Conservation (phyloP, 495 filamentous ascomycete genomes). For the Achaetomiella virescens region DNA sequence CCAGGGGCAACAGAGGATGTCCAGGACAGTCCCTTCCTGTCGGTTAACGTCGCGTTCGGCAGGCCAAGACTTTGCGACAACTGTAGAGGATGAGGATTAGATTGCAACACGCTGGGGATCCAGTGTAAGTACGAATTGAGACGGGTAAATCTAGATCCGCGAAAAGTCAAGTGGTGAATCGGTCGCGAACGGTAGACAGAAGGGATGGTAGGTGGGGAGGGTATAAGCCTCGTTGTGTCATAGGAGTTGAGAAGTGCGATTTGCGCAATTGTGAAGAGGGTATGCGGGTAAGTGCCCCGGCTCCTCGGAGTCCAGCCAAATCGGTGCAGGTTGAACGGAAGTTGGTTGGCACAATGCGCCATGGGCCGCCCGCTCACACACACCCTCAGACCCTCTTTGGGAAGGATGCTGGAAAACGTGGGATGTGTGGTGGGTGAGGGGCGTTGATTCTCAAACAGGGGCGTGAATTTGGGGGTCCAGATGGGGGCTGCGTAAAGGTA, state of each 20-base stretch:
- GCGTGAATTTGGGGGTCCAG: conserved; percentile 11
- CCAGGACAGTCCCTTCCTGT: background rate
- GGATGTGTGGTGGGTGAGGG: conserved; percentile 26
- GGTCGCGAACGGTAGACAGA: background rate
- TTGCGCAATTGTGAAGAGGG: conserved; percentile 13
- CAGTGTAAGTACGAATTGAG: background rate
- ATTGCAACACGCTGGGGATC: conserved; percentile 5
- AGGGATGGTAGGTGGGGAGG: background rate
- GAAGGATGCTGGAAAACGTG: conserved; percentile 25
- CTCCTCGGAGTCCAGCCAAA: conserved; percentile 26
- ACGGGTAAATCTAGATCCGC: conserved; percentile 2
- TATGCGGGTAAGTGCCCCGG: conserved; percentile 28
- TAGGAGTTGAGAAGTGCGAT: conserved; percentile 10
- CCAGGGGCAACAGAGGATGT: conserved; percentile 22
- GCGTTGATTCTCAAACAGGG: conserved; percentile 19
- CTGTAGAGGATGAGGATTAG: conserved; percentile 18
- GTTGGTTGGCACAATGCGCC: conserved; percentile 24
- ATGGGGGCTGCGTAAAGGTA: conserved; percentile 8
- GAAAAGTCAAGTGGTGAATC: background rate
- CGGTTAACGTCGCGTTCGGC: conserved; percentile 7
- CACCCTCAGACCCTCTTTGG: conserved; percentile 13
- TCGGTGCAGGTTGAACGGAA: conserved; percentile 25
- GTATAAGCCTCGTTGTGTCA: conserved; percentile 5
- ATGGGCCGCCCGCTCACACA: conserved; percentile 9
- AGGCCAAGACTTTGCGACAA: conserved; percentile 3